Conservation (phyloP, 306 rosid species). For the Rubus idaeus region DNA sequence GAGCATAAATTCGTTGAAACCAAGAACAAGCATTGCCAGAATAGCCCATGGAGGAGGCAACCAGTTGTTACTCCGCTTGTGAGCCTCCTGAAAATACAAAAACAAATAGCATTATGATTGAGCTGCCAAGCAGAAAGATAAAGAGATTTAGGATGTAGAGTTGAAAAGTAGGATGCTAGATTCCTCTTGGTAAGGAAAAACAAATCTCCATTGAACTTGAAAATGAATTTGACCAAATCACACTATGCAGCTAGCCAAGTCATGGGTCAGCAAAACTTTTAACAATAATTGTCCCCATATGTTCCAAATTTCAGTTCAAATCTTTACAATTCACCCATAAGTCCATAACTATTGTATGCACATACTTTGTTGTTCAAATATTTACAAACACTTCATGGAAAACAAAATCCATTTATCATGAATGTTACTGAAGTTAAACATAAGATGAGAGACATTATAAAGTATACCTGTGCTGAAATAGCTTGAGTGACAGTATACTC, state of each 20-base stretch:
- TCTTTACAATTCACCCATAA: background rate
- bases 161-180: background rate
- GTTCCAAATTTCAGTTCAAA: background rate
- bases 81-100: conserved; percentile 66
- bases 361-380: background rate
- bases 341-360: background rate
- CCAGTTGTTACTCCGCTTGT: conserved; percentile 77
- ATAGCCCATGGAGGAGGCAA: conserved; percentile 96
- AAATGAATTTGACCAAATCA: background rate
- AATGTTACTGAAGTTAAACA: background rate
- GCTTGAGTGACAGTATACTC: conserved; percentile 82
- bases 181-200: background rate
- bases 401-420: background rate
- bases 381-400: background rate
- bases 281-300: background rate
- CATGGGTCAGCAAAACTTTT: background rate
- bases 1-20: conserved; percentile 77
- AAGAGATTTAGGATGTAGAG: no score
- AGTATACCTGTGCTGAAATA: conserved; percentile 72
- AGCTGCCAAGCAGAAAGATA: background rate
- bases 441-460: conserved; percentile 3
- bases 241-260: background rate
- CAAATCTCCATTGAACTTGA: background rate
- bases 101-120: background rate
- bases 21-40: conserved; percentile 67